A percentile compares a stretch with the other conserved stretches of the same genome.
These are phyloP conservation scores for Wickerhamiella hasegawae DNA, from an alignment of 805 yeast species.

Conservation along the genomic window DNA sequence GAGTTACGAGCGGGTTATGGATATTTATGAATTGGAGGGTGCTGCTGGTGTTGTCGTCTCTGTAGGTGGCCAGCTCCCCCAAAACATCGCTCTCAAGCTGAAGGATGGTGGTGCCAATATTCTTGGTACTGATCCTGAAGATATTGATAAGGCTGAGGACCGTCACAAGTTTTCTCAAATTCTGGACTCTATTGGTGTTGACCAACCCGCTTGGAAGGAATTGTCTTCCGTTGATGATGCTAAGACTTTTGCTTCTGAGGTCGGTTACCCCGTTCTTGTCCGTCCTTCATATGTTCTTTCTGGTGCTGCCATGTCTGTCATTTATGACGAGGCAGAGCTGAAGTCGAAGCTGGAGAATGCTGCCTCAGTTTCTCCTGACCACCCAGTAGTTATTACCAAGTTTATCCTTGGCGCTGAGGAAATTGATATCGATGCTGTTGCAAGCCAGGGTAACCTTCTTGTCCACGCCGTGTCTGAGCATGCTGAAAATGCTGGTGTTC, in stretches of 20 bases:
- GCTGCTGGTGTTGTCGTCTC: constrained; percentile 87
- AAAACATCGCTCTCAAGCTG: constrained; percentile 79
- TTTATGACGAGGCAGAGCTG: constrained; percentile 61
- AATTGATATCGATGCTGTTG: constrained; percentile 95
- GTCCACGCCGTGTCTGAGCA: constrained; percentile 97
- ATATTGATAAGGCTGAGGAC: constrained; percentile 94
- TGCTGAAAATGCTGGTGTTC: constrained; percentile 97
- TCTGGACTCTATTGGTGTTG: constrained; percentile 80
- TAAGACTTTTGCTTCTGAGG: constrained; percentile 64
- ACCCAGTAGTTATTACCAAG: constrained; percentile 94
- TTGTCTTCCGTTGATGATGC: constrained; percentile 77
- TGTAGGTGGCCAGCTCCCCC: constrained; percentile 97
- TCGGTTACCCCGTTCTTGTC: constrained; percentile 88
- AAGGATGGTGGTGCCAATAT: constrained; percentile 65
- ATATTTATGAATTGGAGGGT: constrained; percentile 83
- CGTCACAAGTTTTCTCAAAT: constrained; percentile 95
- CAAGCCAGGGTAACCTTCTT: constrained; percentile 68
- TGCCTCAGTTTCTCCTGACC: constrained; percentile 83
- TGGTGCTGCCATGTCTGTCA: constrained; percentile 98
- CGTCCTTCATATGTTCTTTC: constrained; percentile 95
- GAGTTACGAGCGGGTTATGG: constrained; percentile 91
- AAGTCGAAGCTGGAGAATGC: constrained; percentile 74
- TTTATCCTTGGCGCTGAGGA: constrained; percentile 93
- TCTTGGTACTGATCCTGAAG: constrained; percentile 86
- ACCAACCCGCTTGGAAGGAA: constrained; percentile 98